Evolutionary conservation across 1,284 basidiomycete genomes (phyloP), one percentile per base, ranked within the genome.

Genomic region (Naganishia cerealis): DNA sequence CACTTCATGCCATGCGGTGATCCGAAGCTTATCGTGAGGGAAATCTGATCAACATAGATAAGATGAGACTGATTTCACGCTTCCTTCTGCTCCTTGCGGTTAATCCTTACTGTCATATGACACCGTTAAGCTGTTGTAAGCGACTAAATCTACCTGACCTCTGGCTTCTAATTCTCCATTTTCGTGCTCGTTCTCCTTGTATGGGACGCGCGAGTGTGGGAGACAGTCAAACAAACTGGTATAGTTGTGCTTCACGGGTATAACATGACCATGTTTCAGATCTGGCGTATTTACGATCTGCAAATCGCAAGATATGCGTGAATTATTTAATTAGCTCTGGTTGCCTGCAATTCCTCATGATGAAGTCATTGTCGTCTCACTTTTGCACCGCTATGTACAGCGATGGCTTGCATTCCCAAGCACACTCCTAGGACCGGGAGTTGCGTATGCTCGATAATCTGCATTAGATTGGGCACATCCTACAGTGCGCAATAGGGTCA

Each of bases 351-450:
- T 13, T 43, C 16, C 9, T 3, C 38, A 7, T 29, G 16, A 7
- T 9, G 29, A 8, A 15, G 1, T 8, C 3, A 87, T 75, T 82
- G 79, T 24, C 88, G 73, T 42, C 77, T 74, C 12, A 82, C 80
- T 68, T 76, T 76, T 0, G 87, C 93, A 13, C 92, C 93, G 72
- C 86, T 87, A 61, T 88, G 88, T 9, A 90, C 83, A 0, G 87
- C 90, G 42, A 98, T 84, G 68, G 93, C 94, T 78, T 98, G 95
- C 66, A 94, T 86, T 0, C 95, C 95, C 13, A 98, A 84, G 75
- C 94, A 98, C 3, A 98, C 88, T 2, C 81, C 81, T 4, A 82
- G 72, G 26, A 81, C 78, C 21, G 81, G 81, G 5, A 70, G 24
- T 4, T 24, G 16, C 33, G 66, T 50, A n/a, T 65, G 42, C 15